phyloP scores from a whole-genome alignment of 768 basidiomycete genomes.

The Mycena galopus region DNA sequence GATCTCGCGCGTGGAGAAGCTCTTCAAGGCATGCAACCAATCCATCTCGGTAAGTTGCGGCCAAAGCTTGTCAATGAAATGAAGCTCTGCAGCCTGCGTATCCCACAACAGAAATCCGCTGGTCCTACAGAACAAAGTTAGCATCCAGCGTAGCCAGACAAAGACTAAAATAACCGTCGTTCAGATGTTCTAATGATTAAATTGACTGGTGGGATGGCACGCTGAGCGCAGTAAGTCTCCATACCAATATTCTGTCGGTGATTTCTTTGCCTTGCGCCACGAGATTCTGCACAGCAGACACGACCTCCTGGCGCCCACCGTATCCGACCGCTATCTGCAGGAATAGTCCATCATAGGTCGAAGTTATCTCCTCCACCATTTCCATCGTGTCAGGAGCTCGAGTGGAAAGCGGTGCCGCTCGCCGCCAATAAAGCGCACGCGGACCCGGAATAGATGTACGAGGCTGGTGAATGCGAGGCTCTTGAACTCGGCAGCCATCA shows the following conservation, averaged over 20 bases:
- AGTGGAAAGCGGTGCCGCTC: constrained; percentile 27
- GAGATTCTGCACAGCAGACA: constrained; percentile 24
- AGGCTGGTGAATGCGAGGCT: constrained; percentile 33
- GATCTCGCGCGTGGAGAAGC: constrained; percentile 30
- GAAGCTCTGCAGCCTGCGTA: constrained; percentile 28
- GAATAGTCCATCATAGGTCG: constrained; percentile 18
- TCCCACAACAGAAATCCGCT: constrained; percentile 34
- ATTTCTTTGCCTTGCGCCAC: constrained; percentile 26
- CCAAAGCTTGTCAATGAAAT: constrained; percentile 34
- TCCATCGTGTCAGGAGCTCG: constrained; percentile 32
- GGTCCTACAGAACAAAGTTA: constrained; percentile 15
- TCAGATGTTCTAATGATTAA: constrained; percentile 32
- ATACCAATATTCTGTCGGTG: constrained; percentile 26
- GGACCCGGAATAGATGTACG: constrained; percentile 31
- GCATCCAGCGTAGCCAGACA: background rate
- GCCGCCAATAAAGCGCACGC: constrained; percentile 32
- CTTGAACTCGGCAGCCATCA: constrained; percentile 34
- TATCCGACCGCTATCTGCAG: constrained; percentile 36
- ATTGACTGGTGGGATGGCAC: constrained; percentile 18
- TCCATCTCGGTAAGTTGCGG: constrained; percentile 29
- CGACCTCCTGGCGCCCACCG: constrained; percentile 32
- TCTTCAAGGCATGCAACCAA: constrained; percentile 19
- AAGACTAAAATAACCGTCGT: constrained; percentile 1
- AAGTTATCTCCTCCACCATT: constrained; percentile 29
- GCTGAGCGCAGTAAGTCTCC: constrained; percentile 28